These are phyloP conservation scores for Torulaspora indica DNA, from an alignment of 805 yeast genomes.

Conservation along the genomic window DNA sequence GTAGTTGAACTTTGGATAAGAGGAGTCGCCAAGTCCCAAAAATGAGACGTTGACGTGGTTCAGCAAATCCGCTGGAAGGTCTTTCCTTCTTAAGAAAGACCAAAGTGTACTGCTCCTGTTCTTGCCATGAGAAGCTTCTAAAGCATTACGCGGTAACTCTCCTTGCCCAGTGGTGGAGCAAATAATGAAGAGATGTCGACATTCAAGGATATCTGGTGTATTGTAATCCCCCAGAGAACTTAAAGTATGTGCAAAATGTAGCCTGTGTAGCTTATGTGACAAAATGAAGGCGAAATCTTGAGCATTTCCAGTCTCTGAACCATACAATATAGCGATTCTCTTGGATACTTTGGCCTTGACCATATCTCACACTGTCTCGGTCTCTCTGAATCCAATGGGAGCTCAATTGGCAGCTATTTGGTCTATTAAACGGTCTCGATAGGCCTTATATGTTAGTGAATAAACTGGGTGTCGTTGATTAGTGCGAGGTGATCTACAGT, in stretches of 20 bases:
- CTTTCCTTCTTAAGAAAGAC: slow-evolving; percentile 64
- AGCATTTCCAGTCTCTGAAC: slow-evolving; percentile 90
- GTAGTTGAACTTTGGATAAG: slow-evolving; percentile 82
- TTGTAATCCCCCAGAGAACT: slow-evolving; percentile 58
- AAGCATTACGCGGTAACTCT: slow-evolving; percentile 74
- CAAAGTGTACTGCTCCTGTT: slow-evolving; percentile 44
- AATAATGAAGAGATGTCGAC: slow-evolving; percentile 41
- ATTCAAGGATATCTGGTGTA: slow-evolving; percentile 48
- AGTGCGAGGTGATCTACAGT: slow-evolving; percentile 2
- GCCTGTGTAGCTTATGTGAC: slow-evolving; percentile 50
- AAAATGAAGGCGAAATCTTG: slow-evolving; percentile 75
- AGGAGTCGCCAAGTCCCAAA: slow-evolving; percentile 91
- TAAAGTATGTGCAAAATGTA: slow-evolving; percentile 46
- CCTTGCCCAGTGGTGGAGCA: slow-evolving; percentile 97
- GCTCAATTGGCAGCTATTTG: background rate
- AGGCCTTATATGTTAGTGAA: background rate
- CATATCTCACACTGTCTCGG: background rate
- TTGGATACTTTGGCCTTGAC: slow-evolving; percentile 18
- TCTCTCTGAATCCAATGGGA: background rate
- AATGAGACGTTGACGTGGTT: slow-evolving; percentile 60
- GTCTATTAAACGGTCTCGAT: background rate
- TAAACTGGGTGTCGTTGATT: background rate
- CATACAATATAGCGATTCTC: slow-evolving; percentile 64
- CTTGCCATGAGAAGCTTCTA: slow-evolving; percentile 33
- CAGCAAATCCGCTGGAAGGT: slow-evolving; percentile 57